Base-by-base conservation (phyloP, 495 filamentous ascomycete species). In the Talaromyces borbonicus region DNA sequence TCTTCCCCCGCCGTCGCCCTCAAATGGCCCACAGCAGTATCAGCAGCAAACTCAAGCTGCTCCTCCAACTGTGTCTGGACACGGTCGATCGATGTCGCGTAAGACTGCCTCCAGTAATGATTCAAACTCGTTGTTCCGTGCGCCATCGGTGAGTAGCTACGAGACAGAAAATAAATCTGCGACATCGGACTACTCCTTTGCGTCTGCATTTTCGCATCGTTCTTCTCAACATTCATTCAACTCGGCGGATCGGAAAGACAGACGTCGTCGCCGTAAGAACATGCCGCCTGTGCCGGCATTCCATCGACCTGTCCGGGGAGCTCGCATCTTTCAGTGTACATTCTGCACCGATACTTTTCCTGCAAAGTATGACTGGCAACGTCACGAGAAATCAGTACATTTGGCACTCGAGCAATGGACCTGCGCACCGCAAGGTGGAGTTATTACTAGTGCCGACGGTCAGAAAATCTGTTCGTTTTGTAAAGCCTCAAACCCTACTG, bases 351-450 rank as follows among this genome's bases (percentile, higher is more conserved):
- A 90, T 49, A 83, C 81, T 0, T 94, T 92, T 62, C 79, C 83
- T 49, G 85, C 83, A 29, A 94, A 94, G 59, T 87, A 90, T 62
- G 87, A 94, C 63, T 94, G 87, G 87, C 83, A 89, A 56, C 75
- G 87, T 30, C 87, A 94, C 63, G 87, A 94, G 59, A 94, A 90
- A 56, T 87, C 85, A 7, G 67, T 90, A 42, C 87, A 94, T 59
- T 57, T 94, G 27, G 81, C 80, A 19, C 72, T 94, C 2, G 87
- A 94, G 53, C 83, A 84, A 51, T 94, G 87, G 87, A 81, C 83
- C n/a, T 93, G 87, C 60, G 78, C 80, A 31, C 84, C 85, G 18
- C 51, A 60, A 8, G 68, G 68, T 14, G 66, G 68, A 11, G 75
- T 75, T 18, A 56, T 57, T 3, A 52, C 60, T 35, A 48, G 66